Base-by-base conservation (phyloP, 345 rosid species). In the Alliaria petiolata region DNA sequence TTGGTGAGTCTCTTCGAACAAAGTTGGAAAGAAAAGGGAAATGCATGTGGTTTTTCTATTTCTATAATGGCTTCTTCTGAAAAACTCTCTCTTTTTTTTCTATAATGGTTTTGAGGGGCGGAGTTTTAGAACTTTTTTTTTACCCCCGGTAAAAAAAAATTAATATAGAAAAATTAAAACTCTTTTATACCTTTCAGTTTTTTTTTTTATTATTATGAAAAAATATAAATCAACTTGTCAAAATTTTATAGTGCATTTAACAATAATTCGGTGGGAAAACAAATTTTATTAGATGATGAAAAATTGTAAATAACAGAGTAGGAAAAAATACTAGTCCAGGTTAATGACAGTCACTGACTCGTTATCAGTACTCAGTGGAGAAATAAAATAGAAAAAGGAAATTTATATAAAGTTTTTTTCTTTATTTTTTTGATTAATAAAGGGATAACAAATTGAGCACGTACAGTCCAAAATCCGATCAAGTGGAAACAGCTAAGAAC, bases 401-500 rank as follows among this genome's bases (percentile, higher is more conserved):
- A 12, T 50, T 53, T 52, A 42, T 54, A 12, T 40, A 7, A 1
- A 28, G 8, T n/a, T 45, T 31, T 15, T 0, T 2, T 22, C 20
- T 45, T 35, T 14, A 1, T 0, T 1, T 22, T 20, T 45, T 36
- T 8, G 1, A 35, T 16, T 28, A 59, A 46, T 25, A 70, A 70
- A 61, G 4, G 8, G 25, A 34, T 56, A 69, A 69, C 43, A 68
- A 54, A 54, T 30, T 1, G 55, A 50, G 75, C 53, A 61, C 16
- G 76, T 17, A 62, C 70, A 53, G 70, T 72, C 70, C 53, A 72
- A 25, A 67, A 30, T 63, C 22, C 57, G 57, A 55, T 63, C 56
- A 71, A 72, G 76, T 72, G 76, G 57, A 64, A 53, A 54, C 77
- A 72, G 65, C 77, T 64, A 55, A 34, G 44, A 45, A 46, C 58